Evolutionary conservation across 148 eudicot species (phyloP).

Genomic region (Vaccinium myrtillus): DNA sequence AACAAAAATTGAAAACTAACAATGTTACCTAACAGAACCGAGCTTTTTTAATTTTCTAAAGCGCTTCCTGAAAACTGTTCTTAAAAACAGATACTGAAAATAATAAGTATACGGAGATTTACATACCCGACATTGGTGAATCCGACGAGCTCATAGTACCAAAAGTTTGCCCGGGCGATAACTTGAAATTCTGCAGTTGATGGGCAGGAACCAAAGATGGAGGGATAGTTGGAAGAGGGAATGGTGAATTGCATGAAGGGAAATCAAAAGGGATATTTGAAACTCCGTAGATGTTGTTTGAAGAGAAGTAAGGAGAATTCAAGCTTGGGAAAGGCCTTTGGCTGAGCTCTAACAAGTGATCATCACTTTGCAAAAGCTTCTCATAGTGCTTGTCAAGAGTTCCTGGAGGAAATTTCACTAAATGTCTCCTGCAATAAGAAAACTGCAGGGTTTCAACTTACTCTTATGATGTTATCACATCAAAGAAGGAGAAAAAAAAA

Average conservation of each 20-base stretch:
- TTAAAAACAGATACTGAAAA: neutral
- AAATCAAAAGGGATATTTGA: neutral
- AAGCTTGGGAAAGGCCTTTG: constrained; percentile 3
- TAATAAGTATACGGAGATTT: neutral
- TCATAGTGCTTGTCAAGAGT: constrained; percentile 32
- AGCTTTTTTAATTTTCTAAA: neutral
- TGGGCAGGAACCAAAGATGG: constrained; percentile 1
- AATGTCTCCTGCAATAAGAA: constrained; percentile 26
- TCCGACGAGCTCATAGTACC: neutral
- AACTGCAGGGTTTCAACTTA: neutral
- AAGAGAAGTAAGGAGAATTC: constrained; percentile 16
- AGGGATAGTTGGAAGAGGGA: neutral
- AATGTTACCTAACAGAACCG: no score
- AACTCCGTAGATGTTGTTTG: neutral
- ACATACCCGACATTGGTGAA: neutral
- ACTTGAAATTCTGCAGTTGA: neutral
- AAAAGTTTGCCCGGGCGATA: neutral
- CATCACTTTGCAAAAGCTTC: constrained; percentile 34
- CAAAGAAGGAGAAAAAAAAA: neutral
- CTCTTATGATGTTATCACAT: neutral
- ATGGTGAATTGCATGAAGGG: neutral
- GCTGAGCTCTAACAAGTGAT: constrained; percentile 22
- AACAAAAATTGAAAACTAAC: no score
- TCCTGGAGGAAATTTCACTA: constrained; percentile 28
- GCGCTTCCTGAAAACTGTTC: neutral